These are phyloP conservation scores for Haematococcus sp. DNA, from an alignment of 139 green algal genomes.

Conservation along the genomic window DNA sequence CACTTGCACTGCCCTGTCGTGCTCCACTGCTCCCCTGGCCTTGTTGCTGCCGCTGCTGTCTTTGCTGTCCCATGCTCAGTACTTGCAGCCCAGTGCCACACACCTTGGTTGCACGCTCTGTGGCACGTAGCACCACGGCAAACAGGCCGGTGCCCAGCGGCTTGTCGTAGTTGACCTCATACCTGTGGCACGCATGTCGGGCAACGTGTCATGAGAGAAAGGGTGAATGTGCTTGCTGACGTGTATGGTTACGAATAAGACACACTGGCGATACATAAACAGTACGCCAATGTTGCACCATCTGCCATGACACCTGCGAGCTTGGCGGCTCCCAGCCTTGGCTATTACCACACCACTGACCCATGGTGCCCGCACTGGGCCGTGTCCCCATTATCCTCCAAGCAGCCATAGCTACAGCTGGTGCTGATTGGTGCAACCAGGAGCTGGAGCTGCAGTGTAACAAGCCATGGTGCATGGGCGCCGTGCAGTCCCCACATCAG, in stretches of 20 bases:
- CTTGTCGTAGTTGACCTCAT: slow-evolving; percentile 16
- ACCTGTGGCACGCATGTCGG: neutral
- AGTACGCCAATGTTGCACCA: neutral
- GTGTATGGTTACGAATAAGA: neutral
- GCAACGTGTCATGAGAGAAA: slow-evolving; percentile 1
- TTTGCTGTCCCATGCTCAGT: neutral
- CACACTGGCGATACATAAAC: neutral
- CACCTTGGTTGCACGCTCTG: slow-evolving; percentile 1
- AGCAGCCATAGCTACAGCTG: too few species aligned
- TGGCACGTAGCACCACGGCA: slow-evolving; percentile 14
- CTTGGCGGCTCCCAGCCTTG: too few species aligned
- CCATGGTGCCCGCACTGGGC: too few species aligned
- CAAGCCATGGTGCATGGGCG: too few species aligned
- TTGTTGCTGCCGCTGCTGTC: neutral
- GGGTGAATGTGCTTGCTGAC: neutral
- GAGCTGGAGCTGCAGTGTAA: too few species aligned
- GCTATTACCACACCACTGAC: too few species aligned
- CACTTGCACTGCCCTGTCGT: neutral
- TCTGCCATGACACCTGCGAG: too few species aligned
- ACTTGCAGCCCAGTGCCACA: too few species aligned
- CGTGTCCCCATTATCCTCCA: too few species aligned
- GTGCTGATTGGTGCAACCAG: too few species aligned
- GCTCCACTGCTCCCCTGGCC: neutral
- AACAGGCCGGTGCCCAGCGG: slow-evolving; percentile 31
- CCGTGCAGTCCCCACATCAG: too few species aligned